Evolutionary conservation across 306 rosid species (phyloP), one percentile per base, ranked within the genome.

Genomic region (Canavalia gladiata): DNA sequence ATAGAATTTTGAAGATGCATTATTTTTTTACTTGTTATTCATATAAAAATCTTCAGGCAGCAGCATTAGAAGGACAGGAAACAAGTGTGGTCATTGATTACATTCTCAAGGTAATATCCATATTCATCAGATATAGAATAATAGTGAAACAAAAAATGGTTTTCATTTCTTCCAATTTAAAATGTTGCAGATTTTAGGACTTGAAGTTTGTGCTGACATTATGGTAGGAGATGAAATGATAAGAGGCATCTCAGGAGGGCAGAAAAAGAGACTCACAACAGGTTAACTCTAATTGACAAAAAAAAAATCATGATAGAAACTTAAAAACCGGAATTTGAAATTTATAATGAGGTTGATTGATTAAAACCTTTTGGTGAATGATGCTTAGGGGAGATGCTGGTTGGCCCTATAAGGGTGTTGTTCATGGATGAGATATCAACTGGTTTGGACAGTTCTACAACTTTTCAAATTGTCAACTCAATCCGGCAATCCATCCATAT

Each of bases 381-480:
- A 13, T 67, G 43, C 18, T 77, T 51, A 91, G 97, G 98, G 57
- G 98, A 94, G 79, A 94, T 94, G 94, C 57, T 93, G 82, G 97
- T 85, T 54, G 97, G 98, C 70, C 98, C 98, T 18, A 91, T 86
- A 63, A 90, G 85, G 76, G 98, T 87, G 29, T 76, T 90, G 0
- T 72, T 94, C 76, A 91, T 94, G 98, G 98, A 91, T 88, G 97
- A 91, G 62, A 94, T 94, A 63, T 94, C 95, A 50, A 91, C 92
- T 6, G 98, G 98, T 3, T 83, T 94, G 74, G 98, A 94, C 75
- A 94, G 98, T 80, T 94, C 98, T 35, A 90, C 98, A 54, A 91
- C 98, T 9, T 94, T 90, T 79, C 98, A 91, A 65, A 91, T 91
- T 12, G 74, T 88, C 88, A 89, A 63, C 80, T 89, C 84, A 83